Evolutionary conservation across 2,329 filamentous ascomycete species (phyloP).

Genomic region (Dendryphion nanum): DNA sequence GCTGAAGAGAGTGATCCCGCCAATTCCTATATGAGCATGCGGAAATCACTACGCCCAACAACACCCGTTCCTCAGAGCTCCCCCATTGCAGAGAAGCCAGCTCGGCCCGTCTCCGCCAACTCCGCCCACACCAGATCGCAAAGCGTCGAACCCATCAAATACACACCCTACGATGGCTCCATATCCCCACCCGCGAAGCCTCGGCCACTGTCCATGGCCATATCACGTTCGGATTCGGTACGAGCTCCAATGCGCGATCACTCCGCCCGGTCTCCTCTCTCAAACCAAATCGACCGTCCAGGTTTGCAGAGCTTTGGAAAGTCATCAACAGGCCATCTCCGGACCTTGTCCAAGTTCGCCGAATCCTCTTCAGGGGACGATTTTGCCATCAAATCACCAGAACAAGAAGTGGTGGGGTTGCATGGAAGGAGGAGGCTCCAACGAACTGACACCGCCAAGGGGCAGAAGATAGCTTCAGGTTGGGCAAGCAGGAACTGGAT

Average conservation of each 20-base stretch:
- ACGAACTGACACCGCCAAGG: slow-evolving; percentile 57
- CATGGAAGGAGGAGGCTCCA: slow-evolving; percentile 82
- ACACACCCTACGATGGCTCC: slow-evolving; percentile 47
- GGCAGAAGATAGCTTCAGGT: slow-evolving; percentile 53
- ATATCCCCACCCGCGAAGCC: slow-evolving; percentile 45
- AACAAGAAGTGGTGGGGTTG: slow-evolving; percentile 84
- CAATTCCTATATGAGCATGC: slow-evolving; percentile 67
- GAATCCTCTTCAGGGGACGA: slow-evolving; percentile 74
- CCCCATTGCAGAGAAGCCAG: slow-evolving; percentile 25
- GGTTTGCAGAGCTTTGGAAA: slow-evolving; percentile 81
- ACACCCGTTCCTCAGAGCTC: slow-evolving; percentile 32
- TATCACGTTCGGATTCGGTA: slow-evolving; percentile 39
- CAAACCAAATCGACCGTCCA: slow-evolving; percentile 36
- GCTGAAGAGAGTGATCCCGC: slow-evolving; percentile 53
- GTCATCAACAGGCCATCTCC: slow-evolving; percentile 85
- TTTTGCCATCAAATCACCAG: slow-evolving; percentile 73
- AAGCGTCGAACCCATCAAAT: slow-evolving; percentile 41
- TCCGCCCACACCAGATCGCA: slow-evolving; percentile 31
- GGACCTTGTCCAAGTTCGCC: slow-evolving; percentile 80
- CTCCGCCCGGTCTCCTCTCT: slow-evolving; percentile 24
- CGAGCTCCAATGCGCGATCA: slow-evolving; percentile 37
- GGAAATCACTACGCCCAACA: slow-evolving; percentile 69
- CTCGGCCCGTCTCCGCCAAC: slow-evolving; percentile 12
- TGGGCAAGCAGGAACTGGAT: slow-evolving; percentile 94
- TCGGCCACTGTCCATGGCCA: slow-evolving; percentile 41